phyloP scores from a whole-genome alignment of 768 basidiomycete genomes.

The Russula virescens region DNA sequence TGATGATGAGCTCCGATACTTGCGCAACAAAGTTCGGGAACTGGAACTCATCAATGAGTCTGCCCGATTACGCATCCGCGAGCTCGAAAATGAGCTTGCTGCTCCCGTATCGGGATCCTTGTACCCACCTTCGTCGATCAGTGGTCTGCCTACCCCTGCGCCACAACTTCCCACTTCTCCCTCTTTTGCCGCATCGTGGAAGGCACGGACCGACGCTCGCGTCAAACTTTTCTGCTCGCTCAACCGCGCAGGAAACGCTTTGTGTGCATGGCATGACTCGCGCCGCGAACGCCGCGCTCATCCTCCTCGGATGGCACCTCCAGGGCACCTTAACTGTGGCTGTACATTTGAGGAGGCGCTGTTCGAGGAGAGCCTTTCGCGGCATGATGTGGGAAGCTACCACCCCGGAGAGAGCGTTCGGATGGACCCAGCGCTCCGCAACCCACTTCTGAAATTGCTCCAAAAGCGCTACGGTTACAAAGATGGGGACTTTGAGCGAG shows the following conservation, averaged over 20 bases:
- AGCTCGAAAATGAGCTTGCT: slow-evolving; percentile 44
- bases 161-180: slow-evolving; percentile 36
- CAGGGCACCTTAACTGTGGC: slow-evolving; percentile 76
- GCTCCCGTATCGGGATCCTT: slow-evolving; percentile 26
- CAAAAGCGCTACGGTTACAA: slow-evolving; percentile 69
- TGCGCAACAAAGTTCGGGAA: slow-evolving; percentile 55
- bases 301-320: slow-evolving; percentile 76
- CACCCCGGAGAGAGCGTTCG: slow-evolving; percentile 79
- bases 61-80: slow-evolving; percentile 41
- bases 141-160: slow-evolving; percentile 30
- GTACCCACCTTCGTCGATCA: slow-evolving; percentile 23
- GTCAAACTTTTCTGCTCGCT: slow-evolving; percentile 68
- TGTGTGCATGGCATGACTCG: slow-evolving; percentile 89
- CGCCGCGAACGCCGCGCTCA: slow-evolving; percentile 71
- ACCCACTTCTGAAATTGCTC: slow-evolving; percentile 68
- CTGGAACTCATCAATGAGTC: slow-evolving; percentile 56
- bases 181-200: slow-evolving; percentile 60
- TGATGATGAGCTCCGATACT: slow-evolving; percentile 48
- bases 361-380: slow-evolving; percentile 77
- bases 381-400: slow-evolving; percentile 77
- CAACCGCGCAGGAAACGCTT: slow-evolving; percentile 82
- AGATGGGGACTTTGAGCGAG: slow-evolving; percentile 82
- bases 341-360: slow-evolving; percentile 81
- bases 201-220: slow-evolving; percentile 66
- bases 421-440: slow-evolving; percentile 84